Evolutionary conservation across 140 eudicot genomes (phyloP), one percentile per base, ranked within the genome.

Genomic region (Flaveria floridana): DNA sequence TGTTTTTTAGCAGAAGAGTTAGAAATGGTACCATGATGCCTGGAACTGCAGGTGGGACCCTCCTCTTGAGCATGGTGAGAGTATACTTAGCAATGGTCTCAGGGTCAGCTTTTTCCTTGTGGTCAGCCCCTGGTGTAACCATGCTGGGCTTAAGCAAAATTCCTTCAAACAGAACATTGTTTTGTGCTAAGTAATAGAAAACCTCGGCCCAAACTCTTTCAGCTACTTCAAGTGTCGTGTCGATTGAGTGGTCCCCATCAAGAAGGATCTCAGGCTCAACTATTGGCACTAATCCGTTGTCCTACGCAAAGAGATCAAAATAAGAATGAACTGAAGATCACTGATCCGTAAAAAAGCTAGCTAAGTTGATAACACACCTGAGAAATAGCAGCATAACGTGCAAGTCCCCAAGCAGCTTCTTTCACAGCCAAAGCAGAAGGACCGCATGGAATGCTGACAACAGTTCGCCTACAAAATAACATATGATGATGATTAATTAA

Each of bases 371-470:
- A 16, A 42, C 58, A 6, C 77, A 92, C 98, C 98, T 89, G 96
- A 12, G 98, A 89, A 42, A 92, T 92, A 70, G 96, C 92, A 75
- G 98, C 98, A 85, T 92, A 92, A 25, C 98, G 96, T 50, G 98
- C 98, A 79, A 92, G 96, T 18, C 98, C 98, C 98, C 98, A 92
- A 25, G 97, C 97, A 56, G 96, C 96, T 84, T 92, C 97, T 76
- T 92, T 92, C 41, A 92, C 92, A 9, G 98, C 98, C 86, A 92
- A 83, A 55, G 98, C 96, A 81, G 98, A 92, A 65, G 96, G 98
- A 37, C 98, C 98, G 6, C 96, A 89, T 21, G 98, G 98, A 56
- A 89, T 82, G 82, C 98, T 92, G 30, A 92, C 96, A 78, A 92
- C 98, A 44, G 98, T 92, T 71, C 98, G 89, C 98, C 98, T 92